phyloP scores from a whole-genome alignment of 345 rosid genomes.

The Bruguiera gymnorhiza region DNA sequence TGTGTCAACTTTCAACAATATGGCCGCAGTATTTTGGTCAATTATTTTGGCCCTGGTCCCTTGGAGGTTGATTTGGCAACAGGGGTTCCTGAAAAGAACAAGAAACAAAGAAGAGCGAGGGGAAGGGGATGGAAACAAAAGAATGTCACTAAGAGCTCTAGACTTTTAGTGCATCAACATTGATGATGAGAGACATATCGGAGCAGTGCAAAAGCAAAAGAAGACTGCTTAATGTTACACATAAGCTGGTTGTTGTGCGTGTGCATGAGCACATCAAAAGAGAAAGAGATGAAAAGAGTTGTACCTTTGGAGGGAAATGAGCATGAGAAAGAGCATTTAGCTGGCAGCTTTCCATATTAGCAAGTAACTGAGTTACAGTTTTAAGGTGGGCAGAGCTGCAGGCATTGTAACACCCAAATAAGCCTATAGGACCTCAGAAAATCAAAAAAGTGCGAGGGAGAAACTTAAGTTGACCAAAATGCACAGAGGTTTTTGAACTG shows the following conservation, averaged over 20 bases:
- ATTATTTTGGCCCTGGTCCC: conserved; percentile 9
- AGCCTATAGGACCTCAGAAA: background rate
- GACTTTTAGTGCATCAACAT: background rate
- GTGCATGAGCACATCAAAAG: background rate
- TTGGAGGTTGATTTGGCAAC: conserved; percentile 7
- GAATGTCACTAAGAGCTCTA: conserved; percentile 2
- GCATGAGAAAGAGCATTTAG: conserved; percentile 44
- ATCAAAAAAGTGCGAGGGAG: background rate
- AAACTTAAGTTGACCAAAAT: background rate
- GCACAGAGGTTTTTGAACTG: too few relatives aligned
- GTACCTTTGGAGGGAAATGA: conserved; percentile 21
- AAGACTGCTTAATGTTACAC: background rate
- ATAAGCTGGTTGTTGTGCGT: background rate
- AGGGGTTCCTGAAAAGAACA: conserved; percentile 14
- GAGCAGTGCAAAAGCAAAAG: background rate
- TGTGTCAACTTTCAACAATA: background rate
- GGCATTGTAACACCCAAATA: conserved; percentile 10
- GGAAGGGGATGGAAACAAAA: background rate
- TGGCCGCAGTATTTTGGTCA: background rate
- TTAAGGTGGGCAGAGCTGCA: conserved; percentile 59
- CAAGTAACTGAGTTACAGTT: conserved; percentile 55
- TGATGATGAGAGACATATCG: background rate
- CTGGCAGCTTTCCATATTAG: conserved; percentile 60
- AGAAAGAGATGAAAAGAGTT: background rate
- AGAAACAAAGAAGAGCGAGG: background rate